These are phyloP conservation scores for Aspergillus nanangensis DNA, from an alignment of 495 filamentous ascomycete genomes.

Conservation along the genomic window DNA sequence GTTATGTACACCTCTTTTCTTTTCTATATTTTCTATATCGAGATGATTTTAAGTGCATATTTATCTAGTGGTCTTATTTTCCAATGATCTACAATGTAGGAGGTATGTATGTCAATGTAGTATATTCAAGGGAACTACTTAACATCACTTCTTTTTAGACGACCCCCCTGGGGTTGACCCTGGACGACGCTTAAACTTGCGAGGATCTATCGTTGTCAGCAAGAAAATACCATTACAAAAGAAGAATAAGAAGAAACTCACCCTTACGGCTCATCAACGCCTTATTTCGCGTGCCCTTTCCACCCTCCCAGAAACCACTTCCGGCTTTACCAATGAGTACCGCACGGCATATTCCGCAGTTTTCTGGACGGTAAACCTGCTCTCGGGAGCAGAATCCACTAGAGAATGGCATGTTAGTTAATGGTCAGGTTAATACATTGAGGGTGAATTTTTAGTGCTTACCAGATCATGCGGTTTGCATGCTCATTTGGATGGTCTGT, in stretches of 20 bases:
- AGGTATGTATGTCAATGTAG: too few relatives aligned
- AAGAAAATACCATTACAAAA: background rate
- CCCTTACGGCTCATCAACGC: conserved; percentile 65
- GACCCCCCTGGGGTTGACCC: conserved; percentile 27
- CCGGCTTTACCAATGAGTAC: conserved; percentile 65
- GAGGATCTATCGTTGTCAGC: conserved; percentile 46
- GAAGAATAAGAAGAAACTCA: conserved; percentile 15
- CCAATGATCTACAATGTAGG: too few relatives aligned
- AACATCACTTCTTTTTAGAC: conserved; percentile 27
- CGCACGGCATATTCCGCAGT: conserved; percentile 73
- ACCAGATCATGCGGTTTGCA: conserved; percentile 86
- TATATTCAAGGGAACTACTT: too few relatives aligned
- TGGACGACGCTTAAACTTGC: conserved; percentile 59
- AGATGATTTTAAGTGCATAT: too few relatives aligned
- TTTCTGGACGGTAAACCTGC: conserved; percentile 76
- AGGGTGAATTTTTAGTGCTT: conserved; percentile 10
- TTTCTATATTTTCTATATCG: too few relatives aligned
- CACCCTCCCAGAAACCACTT: conserved; percentile 87
- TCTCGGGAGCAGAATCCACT: conserved; percentile 74
- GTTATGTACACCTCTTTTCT: background rate
- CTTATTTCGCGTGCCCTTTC: conserved; percentile 75
- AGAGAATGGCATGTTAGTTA: conserved; percentile 3
- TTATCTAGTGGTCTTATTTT: too few relatives aligned
- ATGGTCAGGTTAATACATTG: too few relatives aligned
- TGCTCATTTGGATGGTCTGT: conserved; percentile 76